These are phyloP conservation scores for Mucor circinelloides DNA, from an alignment of 371 early-diverging fungal species.

Conservation along the genomic window DNA sequence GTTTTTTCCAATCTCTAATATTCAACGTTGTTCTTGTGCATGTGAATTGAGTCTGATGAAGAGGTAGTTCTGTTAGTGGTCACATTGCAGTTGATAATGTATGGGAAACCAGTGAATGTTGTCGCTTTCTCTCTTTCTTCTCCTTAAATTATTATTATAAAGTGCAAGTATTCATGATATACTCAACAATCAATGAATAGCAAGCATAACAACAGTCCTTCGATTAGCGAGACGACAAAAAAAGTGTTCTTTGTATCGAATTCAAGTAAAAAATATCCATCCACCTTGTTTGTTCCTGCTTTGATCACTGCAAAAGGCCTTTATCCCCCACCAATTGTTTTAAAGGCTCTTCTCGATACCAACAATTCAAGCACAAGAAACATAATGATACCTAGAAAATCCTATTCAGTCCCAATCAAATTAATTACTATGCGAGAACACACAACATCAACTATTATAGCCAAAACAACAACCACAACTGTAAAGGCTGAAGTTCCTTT, in stretches of 20 bases:
- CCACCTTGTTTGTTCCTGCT: conserved; percentile 7
- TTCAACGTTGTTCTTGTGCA: not conserved
- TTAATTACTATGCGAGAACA: conserved; percentile 16
- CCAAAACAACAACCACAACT: not conserved
- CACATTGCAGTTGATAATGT: not conserved
- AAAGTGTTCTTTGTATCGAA: conserved; percentile 12
- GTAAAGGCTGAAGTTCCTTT: not conserved
- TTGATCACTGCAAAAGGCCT: conserved; percentile 14
- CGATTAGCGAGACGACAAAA: conserved; percentile 18
- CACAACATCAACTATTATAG: not conserved
- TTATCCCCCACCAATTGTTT: conserved; percentile 3
- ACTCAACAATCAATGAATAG: conserved; percentile 1
- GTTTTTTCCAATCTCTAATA: not conserved
- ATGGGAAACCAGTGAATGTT: not conserved
- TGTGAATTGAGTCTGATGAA: not conserved
- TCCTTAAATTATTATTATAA: not conserved
- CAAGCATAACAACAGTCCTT: conserved; percentile 2
- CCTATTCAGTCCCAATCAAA: conserved; percentile 11
- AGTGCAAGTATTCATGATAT: not conserved
- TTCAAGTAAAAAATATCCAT: not conserved
- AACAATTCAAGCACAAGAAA: not conserved
- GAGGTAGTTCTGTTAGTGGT: not conserved
- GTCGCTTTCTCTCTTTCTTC: conserved; percentile 6
- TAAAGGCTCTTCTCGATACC: not conserved
- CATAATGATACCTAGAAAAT: not conserved